These are phyloP conservation scores for Blastosporella zonata DNA, from an alignment of 1,284 basidiomycete species.

Conservation along the genomic window DNA sequence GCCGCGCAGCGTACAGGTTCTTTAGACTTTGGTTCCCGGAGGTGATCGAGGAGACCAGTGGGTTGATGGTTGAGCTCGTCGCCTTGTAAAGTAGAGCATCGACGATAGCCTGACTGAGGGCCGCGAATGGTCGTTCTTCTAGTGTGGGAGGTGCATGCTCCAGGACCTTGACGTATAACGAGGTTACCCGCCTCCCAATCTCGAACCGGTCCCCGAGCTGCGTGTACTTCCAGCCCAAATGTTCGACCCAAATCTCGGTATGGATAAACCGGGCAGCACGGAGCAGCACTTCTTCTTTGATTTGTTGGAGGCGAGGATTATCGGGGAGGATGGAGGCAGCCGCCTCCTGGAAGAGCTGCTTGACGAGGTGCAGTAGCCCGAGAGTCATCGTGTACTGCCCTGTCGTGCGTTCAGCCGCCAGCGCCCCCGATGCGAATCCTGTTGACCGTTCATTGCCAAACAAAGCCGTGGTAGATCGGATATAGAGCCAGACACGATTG, in stretches of 20 bases:
- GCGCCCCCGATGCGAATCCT: constrained; percentile 60
- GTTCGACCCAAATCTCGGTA: constrained; percentile 83
- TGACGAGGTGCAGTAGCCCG: constrained; percentile 73
- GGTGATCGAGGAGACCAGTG: constrained; percentile 67
- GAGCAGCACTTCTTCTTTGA: constrained; percentile 81
- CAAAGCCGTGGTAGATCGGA: constrained; percentile 73
- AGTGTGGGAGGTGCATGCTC: constrained; percentile 56
- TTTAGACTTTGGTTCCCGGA: constrained; percentile 57
- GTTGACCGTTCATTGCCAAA: constrained; percentile 62
- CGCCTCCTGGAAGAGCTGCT: constrained; percentile 73
- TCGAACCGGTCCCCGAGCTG: constrained; percentile 79
- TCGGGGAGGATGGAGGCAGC: constrained; percentile 58
- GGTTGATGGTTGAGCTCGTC: constrained; percentile 71
- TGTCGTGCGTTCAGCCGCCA: constrained; percentile 67
- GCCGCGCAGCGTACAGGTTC: constrained; percentile 58
- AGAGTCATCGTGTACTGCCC: constrained; percentile 82
- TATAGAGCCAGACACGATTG: constrained; percentile 81
- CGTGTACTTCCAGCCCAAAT: constrained; percentile 78
- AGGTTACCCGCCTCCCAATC: constrained; percentile 65
- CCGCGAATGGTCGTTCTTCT: constrained; percentile 51
- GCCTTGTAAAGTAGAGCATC: constrained; percentile 69
- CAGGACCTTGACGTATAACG: constrained; percentile 66
- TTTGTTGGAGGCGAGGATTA: constrained; percentile 56
- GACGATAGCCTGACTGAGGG: constrained; percentile 58
- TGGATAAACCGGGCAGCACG: constrained; percentile 77